Conservation (phyloP, 805 yeast species). For the Wickerhamiella qilinensis region DNA sequence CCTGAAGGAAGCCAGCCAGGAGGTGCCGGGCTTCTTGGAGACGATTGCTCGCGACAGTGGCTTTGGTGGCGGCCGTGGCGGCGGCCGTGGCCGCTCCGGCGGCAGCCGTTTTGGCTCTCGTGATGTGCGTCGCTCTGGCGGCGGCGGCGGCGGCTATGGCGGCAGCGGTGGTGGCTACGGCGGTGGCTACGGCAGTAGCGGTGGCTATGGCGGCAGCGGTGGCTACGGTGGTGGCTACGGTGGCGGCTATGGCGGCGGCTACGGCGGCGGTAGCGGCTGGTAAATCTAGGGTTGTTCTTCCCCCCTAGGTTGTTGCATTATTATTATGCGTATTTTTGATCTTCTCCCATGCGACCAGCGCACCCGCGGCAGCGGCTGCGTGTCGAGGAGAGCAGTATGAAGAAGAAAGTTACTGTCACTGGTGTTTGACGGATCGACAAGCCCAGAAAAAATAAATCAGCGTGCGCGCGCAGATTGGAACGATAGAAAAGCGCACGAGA, state of each 20-base stretch:
- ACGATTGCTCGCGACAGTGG: slow-evolving; percentile 64
- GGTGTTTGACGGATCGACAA: not conserved
- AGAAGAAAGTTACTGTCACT: not conserved
- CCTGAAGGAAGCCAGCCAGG: slow-evolving; percentile 92
- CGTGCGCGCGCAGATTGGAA: not conserved
- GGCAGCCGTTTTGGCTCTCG: slow-evolving; percentile 27
- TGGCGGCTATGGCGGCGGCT: slow-evolving; percentile 15
- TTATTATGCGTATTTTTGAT: too few species aligned
- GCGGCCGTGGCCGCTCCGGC: slow-evolving; percentile 40
- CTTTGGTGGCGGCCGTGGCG: slow-evolving; percentile 36
- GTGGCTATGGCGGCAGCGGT: slow-evolving; percentile 5
- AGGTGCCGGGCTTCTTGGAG: slow-evolving; percentile 77
- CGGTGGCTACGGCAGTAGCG: slow-evolving; percentile 1
- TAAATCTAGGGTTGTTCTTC: too few species aligned
- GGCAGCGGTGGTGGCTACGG: slow-evolving; percentile 7
- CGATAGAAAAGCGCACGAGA: not conserved
- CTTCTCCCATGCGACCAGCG: too few species aligned
- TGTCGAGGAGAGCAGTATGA: too few species aligned
- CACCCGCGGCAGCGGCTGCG: too few species aligned
- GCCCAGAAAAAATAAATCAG: not conserved
- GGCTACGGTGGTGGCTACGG: slow-evolving; percentile 14
- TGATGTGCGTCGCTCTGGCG: slow-evolving; percentile 19
- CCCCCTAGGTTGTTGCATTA: too few species aligned
- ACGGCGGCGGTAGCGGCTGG: slow-evolving; percentile 4
- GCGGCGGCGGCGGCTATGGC: slow-evolving; percentile 12